A percentile compares a stretch with the other conserved stretches of the same genome.
phyloP scores from a whole-genome alignment of 2,329 filamentous ascomycete species.

The Geosmithia morbida region DNA sequence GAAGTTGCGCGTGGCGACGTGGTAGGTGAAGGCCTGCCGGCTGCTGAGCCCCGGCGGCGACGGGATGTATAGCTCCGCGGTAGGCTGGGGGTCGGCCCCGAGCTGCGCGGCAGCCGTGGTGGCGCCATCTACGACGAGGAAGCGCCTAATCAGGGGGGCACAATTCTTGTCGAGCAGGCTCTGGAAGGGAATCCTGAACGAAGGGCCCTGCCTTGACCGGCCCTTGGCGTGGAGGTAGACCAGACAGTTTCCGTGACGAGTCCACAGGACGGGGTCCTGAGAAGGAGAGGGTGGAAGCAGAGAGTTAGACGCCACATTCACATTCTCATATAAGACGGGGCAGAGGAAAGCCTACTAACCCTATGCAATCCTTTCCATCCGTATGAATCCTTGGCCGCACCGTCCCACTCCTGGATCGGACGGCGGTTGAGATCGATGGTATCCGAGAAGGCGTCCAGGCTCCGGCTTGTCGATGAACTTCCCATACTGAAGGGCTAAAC shows the following conservation, averaged over 20 bases:
- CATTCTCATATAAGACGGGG: background rate
- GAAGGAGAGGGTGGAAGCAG: too few species aligned
- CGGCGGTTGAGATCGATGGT: constrained; percentile 7
- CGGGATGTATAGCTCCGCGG: constrained; percentile 54
- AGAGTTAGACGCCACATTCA: background rate
- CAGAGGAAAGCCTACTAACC: constrained; percentile 20
- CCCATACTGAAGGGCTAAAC: background rate
- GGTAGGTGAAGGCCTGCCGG: constrained; percentile 43
- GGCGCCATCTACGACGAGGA: constrained; percentile 20
- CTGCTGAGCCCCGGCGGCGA: constrained; percentile 38
- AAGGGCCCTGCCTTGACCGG: constrained; percentile 48
- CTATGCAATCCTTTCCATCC: constrained; percentile 32
- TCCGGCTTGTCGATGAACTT: background rate
- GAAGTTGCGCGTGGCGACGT: constrained; percentile 59
- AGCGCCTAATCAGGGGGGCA: constrained; percentile 41
- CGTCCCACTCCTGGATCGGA: constrained; percentile 34
- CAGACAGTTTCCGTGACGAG: constrained; percentile 50
- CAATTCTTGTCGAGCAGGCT: constrained; percentile 43
- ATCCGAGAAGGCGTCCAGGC: constrained; percentile 14
- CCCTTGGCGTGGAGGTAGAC: constrained; percentile 55
- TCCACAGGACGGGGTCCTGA: constrained; percentile 62
- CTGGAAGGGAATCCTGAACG: constrained; percentile 50
- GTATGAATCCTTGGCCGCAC: constrained; percentile 24
- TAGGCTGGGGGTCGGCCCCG: constrained; percentile 13
- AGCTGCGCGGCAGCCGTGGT: constrained; percentile 6